Base-by-base conservation (phyloP, 2,329 filamentous ascomycete species). In the Alternaria postmessia region DNA sequence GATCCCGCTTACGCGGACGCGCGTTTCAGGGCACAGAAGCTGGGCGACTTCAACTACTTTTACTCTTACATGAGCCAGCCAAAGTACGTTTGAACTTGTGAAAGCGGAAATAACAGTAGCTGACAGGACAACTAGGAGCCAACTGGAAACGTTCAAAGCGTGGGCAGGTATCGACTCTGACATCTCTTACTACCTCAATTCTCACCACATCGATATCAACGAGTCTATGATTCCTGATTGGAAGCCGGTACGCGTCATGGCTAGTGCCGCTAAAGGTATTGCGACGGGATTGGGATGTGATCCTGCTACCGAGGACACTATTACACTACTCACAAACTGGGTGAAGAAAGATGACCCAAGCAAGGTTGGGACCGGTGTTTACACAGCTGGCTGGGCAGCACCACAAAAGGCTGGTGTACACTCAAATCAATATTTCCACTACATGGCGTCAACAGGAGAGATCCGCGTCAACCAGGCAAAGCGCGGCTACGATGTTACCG, bases 21-120 rank as follows among this genome's bases (percentile, higher is more conserved):
- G 14, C 87, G 89, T 51, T 89, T 89, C 81, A 89, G 90, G 70
- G 92, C 92, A 14, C 82, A 87, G 74, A 88, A 84, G 54, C 84
- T 97, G 7, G 94, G 94, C 66, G 93, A 97, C 81, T 97, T 97
- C 88, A 97, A 96, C 84, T 97, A 97, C 85, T 97, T 96, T 79
- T 97, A 97, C 86, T 91, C 88, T 71, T 97, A 97, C 86, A 96
- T 97, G 93, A 92, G 89, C 51, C 93, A 97, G 84, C 75, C 75
- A 20, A 78, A 78, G 72, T 74, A 65, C 60, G 64, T 26, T 22
- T n/a, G 32, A 44, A 8, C 36, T 91, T 91, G 62, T 20, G 5
- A 9, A 12, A 16, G 14, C 11, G 4, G 28, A 47, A 26, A 14
- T 16, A 34, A 39, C 26, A 51, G 22, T 57, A 24, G 96, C 86